These are phyloP conservation scores for Triticum timopheevii DNA, from an alignment of 176 grass and related monocot genomes.

Conservation along the genomic window DNA sequence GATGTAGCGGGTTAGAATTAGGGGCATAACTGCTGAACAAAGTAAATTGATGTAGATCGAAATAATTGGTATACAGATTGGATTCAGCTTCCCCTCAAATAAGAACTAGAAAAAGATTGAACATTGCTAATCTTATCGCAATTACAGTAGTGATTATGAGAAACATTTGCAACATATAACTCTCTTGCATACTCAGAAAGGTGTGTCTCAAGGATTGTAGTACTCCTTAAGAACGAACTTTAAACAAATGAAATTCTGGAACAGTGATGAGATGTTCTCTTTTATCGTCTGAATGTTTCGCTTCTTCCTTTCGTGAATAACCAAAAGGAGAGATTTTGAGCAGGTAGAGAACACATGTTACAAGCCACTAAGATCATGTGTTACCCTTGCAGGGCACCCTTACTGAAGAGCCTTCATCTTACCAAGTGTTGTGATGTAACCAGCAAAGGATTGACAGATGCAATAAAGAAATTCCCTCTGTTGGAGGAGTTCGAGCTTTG, in stretches of 20 bases:
- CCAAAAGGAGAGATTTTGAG: not conserved
- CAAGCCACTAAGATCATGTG: not conserved
- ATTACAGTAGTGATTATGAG: no score
- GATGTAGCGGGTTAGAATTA: not conserved
- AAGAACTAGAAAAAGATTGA: not conserved
- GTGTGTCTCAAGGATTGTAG: not conserved
- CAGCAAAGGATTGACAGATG: not conserved
- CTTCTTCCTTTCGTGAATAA: not conserved
- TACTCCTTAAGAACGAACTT: not conserved
- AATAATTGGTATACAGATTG: no score
- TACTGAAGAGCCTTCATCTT: not conserved
- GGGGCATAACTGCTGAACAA: no score
- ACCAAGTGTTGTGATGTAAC: not conserved
- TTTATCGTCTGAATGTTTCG: not conserved
- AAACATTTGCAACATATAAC: not conserved
- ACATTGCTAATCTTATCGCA: no score
- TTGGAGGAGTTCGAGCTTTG: not conserved
- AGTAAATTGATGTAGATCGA: no score
- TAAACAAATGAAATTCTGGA: not conserved
- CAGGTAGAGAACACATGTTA: not conserved
- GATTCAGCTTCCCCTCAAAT: no score
- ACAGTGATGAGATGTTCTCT: not conserved
- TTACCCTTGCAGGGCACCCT: not conserved
- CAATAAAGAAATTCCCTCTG: not conserved
- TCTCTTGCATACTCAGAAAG: not conserved